Percentiles rank a stretch among this genome's conserved stretches.
phyloP scores from a whole-genome alignment of 73 alveolate species.

The Uronychia binucleata region DNA sequence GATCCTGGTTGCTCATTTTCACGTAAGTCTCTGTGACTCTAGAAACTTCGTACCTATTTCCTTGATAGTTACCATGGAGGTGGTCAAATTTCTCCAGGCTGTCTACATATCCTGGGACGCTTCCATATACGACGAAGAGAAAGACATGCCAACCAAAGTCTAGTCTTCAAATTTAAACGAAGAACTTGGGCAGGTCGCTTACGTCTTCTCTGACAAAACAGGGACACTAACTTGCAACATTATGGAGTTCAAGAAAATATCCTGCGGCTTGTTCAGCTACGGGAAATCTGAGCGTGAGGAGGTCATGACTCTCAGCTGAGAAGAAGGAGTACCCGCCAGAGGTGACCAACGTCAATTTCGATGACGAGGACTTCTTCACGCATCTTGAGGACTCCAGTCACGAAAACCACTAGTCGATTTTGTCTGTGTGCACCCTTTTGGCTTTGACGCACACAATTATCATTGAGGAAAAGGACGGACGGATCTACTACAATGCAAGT shows the following conservation, averaged over 20 bases:
- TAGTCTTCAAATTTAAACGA: constrained; percentile 89
- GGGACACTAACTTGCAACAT: constrained; percentile 94
- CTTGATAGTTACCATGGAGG: constrained; percentile 84
- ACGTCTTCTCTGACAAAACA: constrained; percentile 92
- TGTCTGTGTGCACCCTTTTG: constrained; percentile 61
- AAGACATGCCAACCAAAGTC: constrained; percentile 81
- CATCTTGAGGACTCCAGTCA: constrained; percentile 58
- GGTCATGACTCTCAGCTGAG: not conserved
- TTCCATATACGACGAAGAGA: constrained; percentile 77
- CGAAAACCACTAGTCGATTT: constrained; percentile 65
- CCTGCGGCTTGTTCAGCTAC: constrained; percentile 78
- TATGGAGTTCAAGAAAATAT: constrained; percentile 88
- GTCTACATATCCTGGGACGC: constrained; percentile 86
- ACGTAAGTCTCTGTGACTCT: constrained; percentile 24
- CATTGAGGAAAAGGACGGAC: constrained; percentile 72
- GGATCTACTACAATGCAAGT: constrained; percentile 44
- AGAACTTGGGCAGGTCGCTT: constrained; percentile 92
- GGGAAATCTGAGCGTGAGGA: constrained; percentile 53
- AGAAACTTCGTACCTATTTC: constrained; percentile 94
- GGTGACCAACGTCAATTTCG: constrained; percentile 76
- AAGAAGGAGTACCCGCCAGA: constrained; percentile 24
- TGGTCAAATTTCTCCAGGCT: constrained; percentile 87
- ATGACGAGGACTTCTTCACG: constrained; percentile 64
- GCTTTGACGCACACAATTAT: constrained; percentile 89
- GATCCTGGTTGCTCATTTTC: constrained; percentile 90